A percentile compares a stretch with the other conserved stretches of the same genome.
phyloP scores from a whole-genome alignment of 495 filamentous ascomycete genomes.

The Penicillium atrosanguineum region DNA sequence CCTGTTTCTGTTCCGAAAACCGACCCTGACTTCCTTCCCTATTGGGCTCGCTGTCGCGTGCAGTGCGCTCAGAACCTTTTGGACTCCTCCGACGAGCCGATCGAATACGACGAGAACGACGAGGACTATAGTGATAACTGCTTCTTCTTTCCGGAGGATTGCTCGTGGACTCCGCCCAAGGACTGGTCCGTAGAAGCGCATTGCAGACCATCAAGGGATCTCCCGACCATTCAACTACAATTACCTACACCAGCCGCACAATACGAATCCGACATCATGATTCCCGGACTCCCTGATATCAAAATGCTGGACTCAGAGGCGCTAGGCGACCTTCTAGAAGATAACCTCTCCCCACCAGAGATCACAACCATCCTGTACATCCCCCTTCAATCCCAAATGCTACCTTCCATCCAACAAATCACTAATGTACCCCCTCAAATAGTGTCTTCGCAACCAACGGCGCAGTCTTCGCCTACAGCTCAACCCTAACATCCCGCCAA shows the following conservation, averaged over 20 bases:
- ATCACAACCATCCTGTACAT: slow-evolving; percentile 47
- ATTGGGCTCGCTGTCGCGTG: slow-evolving; percentile 40
- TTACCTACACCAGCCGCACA: slow-evolving; percentile 1
- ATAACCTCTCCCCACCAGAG: slow-evolving; percentile 47
- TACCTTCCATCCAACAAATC: background rate
- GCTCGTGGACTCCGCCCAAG: slow-evolving; percentile 42
- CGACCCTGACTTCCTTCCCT: slow-evolving; percentile 31
- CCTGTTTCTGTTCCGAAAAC: background rate
- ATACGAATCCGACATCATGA: slow-evolving; percentile 36
- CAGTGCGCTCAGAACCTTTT: slow-evolving; percentile 43
- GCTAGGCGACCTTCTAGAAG: slow-evolving; percentile 44
- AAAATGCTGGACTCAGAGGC: slow-evolving; percentile 50
- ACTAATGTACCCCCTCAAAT: background rate
- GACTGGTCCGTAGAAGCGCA: slow-evolving; percentile 26
- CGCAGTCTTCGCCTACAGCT: slow-evolving; percentile 47
- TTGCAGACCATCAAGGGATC: slow-evolving; percentile 3
- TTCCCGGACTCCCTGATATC: slow-evolving; percentile 47
- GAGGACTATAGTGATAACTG: slow-evolving; percentile 46
- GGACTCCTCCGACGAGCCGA: slow-evolving; percentile 41
- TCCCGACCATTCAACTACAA: slow-evolving; percentile 2
- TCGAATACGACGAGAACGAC: slow-evolving; percentile 49
- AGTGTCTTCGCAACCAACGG: slow-evolving; percentile 47
- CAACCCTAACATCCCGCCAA: slow-evolving; percentile 40
- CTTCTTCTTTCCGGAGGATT: slow-evolving; percentile 50
- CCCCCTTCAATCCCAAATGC: background rate